phyloP scores from a whole-genome alignment of 2,329 filamentous ascomycete species.

The Aspergillus tanneri region DNA sequence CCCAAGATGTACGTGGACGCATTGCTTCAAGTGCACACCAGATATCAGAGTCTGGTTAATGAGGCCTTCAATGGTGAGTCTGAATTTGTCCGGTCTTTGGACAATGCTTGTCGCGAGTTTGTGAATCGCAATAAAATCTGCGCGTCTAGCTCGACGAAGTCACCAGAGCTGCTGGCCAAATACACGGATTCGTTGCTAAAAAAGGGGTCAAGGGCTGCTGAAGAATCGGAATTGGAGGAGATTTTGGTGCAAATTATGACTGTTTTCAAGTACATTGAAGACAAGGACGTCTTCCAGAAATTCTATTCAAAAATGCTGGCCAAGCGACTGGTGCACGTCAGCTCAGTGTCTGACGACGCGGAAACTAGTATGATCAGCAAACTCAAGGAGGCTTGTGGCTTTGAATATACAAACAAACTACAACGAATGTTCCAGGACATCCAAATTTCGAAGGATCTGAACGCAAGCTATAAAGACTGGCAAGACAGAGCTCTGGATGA shows the following conservation, averaged over 20 bases:
- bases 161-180: constrained; percentile 90
- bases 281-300: constrained; percentile 99
- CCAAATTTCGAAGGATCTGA: constrained; percentile 97
- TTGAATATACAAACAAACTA: constrained; percentile 98
- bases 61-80: constrained; percentile 92
- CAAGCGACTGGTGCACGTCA: constrained; percentile 89
- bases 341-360: constrained; percentile 92
- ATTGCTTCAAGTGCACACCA: constrained; percentile 86
- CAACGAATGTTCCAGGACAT: constrained; percentile 99
- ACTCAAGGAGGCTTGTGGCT: constrained; percentile 96
- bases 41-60: constrained; percentile 89
- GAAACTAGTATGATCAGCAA: constrained; percentile 99
- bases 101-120: constrained; percentile 96
- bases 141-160: constrained; percentile 88
- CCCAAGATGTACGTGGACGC: constrained; percentile 97
- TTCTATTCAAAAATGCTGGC: constrained; percentile 98
- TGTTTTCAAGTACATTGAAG: constrained; percentile 99
- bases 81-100: constrained; percentile 91
- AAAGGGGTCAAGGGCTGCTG: constrained; percentile 84
- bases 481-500: constrained; percentile 66
- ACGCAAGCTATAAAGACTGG: constrained; percentile 79
- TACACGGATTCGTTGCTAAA: constrained; percentile 91
- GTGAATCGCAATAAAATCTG: constrained; percentile 97
- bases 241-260: constrained; percentile 94
- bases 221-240: constrained; percentile 89